Conservation (phyloP, 2,329 filamentous ascomycete species). For the Raffaelea arxii region DNA sequence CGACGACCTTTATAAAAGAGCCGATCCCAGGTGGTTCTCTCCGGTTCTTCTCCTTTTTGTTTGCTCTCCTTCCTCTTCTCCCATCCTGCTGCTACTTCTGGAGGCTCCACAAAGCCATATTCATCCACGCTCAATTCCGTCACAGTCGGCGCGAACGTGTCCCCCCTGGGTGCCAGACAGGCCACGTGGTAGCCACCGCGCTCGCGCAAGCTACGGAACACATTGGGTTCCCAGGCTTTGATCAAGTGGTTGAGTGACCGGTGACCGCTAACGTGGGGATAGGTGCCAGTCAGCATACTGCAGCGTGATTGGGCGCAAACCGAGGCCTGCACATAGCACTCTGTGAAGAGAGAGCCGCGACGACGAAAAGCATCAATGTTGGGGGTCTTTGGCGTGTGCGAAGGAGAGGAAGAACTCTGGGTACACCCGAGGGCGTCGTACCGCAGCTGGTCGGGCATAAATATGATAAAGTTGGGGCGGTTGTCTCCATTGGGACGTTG, state of each 20-base stretch:
- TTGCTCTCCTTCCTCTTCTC: constrained; percentile 3
- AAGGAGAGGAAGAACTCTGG: constrained; percentile 26
- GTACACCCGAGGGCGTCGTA: constrained; percentile 31
- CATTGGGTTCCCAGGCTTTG: constrained; percentile 37
- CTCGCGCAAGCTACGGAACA: constrained; percentile 33
- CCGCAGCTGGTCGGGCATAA: constrained; percentile 38
- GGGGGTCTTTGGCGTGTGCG: constrained; percentile 20
- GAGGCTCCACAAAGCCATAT: constrained; percentile 31
- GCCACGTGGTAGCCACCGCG: constrained; percentile 36
- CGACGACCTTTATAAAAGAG: constrained; percentile 32
- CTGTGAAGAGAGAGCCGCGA: constrained; percentile 30
- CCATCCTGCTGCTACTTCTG: constrained; percentile 23
- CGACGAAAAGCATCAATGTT: constrained; percentile 31
- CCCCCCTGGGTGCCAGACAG: constrained; percentile 30
- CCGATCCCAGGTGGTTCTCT: constrained; percentile 18
- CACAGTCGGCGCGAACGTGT: constrained; percentile 31
- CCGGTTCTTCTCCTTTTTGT: not conserved
- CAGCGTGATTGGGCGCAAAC: constrained; percentile 36
- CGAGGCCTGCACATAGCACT: constrained; percentile 34
- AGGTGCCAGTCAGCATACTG: constrained; percentile 35
- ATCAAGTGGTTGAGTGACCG: constrained; percentile 35
- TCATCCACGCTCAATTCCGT: constrained; percentile 35
- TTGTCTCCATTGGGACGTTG: constrained; percentile 15
- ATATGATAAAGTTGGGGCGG: constrained; percentile 29
- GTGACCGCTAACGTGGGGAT: constrained; percentile 35